Conservation (phyloP, 352 stramenopile species). For the Globisporangium acanthophoron region DNA sequence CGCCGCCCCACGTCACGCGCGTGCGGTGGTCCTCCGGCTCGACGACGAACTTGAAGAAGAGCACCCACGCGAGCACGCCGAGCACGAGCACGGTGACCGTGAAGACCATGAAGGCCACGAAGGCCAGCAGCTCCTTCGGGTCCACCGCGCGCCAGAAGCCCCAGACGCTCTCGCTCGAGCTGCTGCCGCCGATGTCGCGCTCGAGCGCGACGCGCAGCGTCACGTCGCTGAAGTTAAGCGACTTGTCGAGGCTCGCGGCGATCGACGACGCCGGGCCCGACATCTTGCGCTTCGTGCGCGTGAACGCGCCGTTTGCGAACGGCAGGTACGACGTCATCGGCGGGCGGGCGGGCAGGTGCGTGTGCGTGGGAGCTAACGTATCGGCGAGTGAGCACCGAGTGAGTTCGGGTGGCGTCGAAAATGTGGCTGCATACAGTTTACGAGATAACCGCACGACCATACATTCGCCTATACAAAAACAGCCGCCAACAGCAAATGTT, state of each 20-base stretch:
- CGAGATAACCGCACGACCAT: constrained; percentile 1
- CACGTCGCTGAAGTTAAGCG: constrained; percentile 14
- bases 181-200: not conserved
- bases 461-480: constrained; percentile 3
- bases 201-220: constrained; percentile 6
- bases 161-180: constrained; percentile 15
- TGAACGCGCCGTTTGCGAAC: constrained; percentile 14
- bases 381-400: not conserved
- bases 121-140: constrained; percentile 33
- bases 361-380: not conserved
- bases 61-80: constrained; percentile 47
- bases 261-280: constrained; percentile 35
- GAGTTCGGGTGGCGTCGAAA: not conserved
- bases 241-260: constrained; percentile 26
- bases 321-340: constrained; percentile 19
- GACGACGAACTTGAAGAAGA: constrained; percentile 67
- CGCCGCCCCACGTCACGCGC: constrained; percentile 37
- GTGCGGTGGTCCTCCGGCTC: constrained; percentile 38
- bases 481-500: not conserved
- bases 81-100: constrained; percentile 36
- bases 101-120: constrained; percentile 38
- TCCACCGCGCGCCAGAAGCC: constrained; percentile 27
- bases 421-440: not conserved
- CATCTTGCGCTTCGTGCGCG: constrained; percentile 57
- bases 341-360: not conserved